Evolutionary conservation across 148 eudicot species (phyloP), one percentile per base, ranked within the genome.

Genomic region (Oxyria digyna): DNA sequence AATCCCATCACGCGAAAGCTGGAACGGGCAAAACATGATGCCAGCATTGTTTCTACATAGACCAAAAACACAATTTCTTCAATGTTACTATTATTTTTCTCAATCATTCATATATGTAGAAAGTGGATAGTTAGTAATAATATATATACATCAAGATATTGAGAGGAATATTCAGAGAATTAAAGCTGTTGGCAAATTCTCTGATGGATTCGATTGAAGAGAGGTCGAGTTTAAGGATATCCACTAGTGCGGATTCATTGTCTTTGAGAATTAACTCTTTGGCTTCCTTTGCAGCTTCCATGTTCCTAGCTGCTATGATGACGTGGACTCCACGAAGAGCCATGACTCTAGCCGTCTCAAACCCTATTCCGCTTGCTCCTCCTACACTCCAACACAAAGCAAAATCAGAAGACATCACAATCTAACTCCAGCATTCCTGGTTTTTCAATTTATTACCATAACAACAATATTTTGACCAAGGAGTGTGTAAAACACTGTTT

Each of bases 41-140:
- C 97, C 97, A 23, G 96, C 97, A 76, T 92, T 92, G 81, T 92
- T 92, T 87, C 97, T 92, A 84, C 71, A 83, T 48, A 54, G 11
- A 8, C 3, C 2, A 13, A 57, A 23, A 24, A 23, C 62, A 23
- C 0, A 54, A 24, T 1, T 24, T 13, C 14, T 52, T 52, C 26
- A 52, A 1, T 9, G 23, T 23, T 12, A 23, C 9, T 21, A 52
- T 23, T 12, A 23, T 21, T 21, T 29, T 20, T 54, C 62, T 54
- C 46, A 50, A 54, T n/a, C 8, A 12, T 41, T 6, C 31, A 54
- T 23, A 11, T 54, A 24, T 59, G 10, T 27, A 59, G 38, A 59
- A 59, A 29, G 9, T 29, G 38, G 6, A 26, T 26, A 24, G 32
- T 14, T 49, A 48, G 52, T 48, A 48, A 48, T 15, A 48, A 7